Evolutionary conservation across 2,329 filamentous ascomycete species (phyloP), one percentile per base, ranked within the genome.

Genomic region (Colletotrichum somersetense): DNA sequence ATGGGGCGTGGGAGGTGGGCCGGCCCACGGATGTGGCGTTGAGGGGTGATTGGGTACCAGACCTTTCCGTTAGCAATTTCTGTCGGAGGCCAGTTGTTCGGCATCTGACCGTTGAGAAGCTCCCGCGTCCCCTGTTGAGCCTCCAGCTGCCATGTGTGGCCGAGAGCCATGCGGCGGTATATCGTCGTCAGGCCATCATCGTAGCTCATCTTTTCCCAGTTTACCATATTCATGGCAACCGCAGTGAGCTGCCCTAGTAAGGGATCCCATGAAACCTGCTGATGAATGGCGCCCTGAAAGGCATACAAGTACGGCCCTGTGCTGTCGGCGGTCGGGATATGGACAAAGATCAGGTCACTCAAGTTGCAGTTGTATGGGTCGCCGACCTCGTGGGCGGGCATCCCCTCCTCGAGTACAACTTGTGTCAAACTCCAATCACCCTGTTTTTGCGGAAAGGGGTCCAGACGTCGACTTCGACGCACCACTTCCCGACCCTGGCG

Each of bases 331-430:
- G 7, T 2, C 7, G 67, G 66, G 50, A 52, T 23, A 11, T 53
- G 56, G 35, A 46, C 62, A 18, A 46, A 52, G 62, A 66, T 14
- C 16, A 71, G 72, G 26, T 73, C 72, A 16, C 63, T 33, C 20
- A 20, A 3, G 8, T 23, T 48, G 48, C 59, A 71, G 1, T 46
- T 38, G n/a, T 40, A 57, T 1, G 72, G 55, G 12, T 72, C 68
- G 44, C 69, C 64, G 3, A 70, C 23, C 26, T 66, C 42, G 12
- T 30, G 40, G 48, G 52, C 35, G 30, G 35, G 63, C 12, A n/a
- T 16, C 16, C 23, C 8, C 14, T 68, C 38, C 16, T 42, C 8
- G 33, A 16, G 38, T 3, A 57, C 55, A 23, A 63, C 44, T 20
- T 63, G 20, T 2, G 67, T 71, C 30, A 67, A 18, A 30, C 33